Conservation (phyloP, 192 early-diverging fungal species). For the Neocallimastix lanati region DNA sequence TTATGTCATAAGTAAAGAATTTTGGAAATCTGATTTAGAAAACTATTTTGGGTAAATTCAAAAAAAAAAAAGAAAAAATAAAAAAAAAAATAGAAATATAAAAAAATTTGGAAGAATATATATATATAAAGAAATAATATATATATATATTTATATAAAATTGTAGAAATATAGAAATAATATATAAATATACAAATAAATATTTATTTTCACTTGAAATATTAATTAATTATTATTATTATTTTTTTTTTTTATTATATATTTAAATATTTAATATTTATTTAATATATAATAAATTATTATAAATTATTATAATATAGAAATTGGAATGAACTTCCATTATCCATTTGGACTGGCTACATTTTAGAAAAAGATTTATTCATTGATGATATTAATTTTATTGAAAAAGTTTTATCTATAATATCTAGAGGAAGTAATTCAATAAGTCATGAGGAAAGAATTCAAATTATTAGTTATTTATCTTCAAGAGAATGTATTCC, state of each 20-base stretch:
- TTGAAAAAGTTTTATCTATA: not conserved
- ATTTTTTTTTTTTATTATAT: too few species aligned
- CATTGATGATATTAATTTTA: not conserved
- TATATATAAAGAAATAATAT: too few species aligned
- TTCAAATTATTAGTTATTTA: not conserved
- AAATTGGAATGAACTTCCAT: not conserved
- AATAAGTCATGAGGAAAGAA: not conserved
- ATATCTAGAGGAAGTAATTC: not conserved
- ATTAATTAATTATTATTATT: too few species aligned
- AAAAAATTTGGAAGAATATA: too few species aligned
- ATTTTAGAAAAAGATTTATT: not conserved
- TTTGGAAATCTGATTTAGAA: conserved; percentile 35
- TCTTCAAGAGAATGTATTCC: not conserved
- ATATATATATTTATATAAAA: too few species aligned
- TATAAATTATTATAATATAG: not conserved
- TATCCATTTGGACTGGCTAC: not conserved
- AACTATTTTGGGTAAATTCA: conserved; percentile 19
- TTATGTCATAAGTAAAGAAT: conserved; percentile 38
- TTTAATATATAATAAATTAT: too few species aligned
- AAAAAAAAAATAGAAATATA: too few species aligned
- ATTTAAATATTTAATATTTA: too few species aligned
- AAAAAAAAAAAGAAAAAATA: too few species aligned
- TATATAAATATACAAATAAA: too few species aligned
- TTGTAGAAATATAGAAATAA: too few species aligned
- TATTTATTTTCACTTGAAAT: too few species aligned